Percentiles rank a stretch among this genome's conserved stretches.
phyloP scores from a whole-genome alignment of 2,329 filamentous ascomycete species.

The Fusarium papillatum region DNA sequence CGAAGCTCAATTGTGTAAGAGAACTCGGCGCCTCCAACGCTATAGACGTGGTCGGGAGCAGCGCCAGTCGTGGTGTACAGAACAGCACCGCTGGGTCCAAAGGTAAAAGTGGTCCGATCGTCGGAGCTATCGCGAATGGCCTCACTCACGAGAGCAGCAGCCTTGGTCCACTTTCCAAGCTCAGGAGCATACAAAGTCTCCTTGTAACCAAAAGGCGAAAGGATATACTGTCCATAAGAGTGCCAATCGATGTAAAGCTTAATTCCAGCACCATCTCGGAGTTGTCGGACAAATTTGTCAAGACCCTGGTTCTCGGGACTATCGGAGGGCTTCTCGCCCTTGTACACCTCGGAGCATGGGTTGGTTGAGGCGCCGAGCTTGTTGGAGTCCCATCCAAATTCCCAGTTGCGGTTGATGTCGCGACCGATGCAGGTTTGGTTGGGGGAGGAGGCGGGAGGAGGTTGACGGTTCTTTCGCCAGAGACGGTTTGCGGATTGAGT shows the following conservation, averaged over 20 bases:
- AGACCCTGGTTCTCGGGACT: constrained; percentile 62
- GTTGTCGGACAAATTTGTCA: constrained; percentile 45
- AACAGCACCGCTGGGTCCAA: constrained; percentile 53
- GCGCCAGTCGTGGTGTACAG: constrained; percentile 53
- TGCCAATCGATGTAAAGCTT: constrained; percentile 64
- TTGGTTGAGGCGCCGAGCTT: constrained; percentile 60
- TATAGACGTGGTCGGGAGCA: constrained; percentile 46
- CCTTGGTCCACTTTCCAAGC: constrained; percentile 53
- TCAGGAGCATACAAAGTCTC: constrained; percentile 55
- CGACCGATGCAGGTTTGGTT: constrained; percentile 58
- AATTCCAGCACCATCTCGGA: constrained; percentile 52
- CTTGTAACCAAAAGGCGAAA: constrained; percentile 61
- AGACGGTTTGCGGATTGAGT: constrained; percentile 60
- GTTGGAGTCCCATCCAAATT: constrained; percentile 60
- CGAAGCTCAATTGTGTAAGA: constrained; percentile 56
- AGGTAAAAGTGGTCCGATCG: constrained; percentile 48
- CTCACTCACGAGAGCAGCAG: constrained; percentile 46
- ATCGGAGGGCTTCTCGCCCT: constrained; percentile 55
- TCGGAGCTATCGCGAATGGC: constrained; percentile 50
- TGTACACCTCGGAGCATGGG: constrained; percentile 62
- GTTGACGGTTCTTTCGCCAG: constrained; percentile 67
- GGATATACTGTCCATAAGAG: constrained; percentile 59
- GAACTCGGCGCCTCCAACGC: constrained; percentile 47
- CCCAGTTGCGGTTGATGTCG: constrained; percentile 69
- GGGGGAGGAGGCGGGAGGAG: constrained; percentile 39